phyloP scores from a whole-genome alignment of 768 basidiomycete genomes.

The Tricholomella constricta region DNA sequence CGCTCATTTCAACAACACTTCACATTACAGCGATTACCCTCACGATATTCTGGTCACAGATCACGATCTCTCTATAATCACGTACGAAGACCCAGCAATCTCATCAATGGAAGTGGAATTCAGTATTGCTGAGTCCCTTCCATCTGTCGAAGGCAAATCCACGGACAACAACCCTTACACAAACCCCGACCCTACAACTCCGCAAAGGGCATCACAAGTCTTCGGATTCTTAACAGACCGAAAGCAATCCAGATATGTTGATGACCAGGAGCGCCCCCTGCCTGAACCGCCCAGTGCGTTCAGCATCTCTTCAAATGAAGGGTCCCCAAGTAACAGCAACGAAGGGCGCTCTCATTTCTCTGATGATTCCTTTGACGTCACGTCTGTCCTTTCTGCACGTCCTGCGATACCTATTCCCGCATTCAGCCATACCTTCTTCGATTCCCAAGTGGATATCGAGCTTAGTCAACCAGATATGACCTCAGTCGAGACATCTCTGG shows the following conservation, averaged over 20 bases:
- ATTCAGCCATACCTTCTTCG: conserved; percentile 13
- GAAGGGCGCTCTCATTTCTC: conserved; percentile 30
- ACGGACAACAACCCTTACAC: conserved; percentile 32
- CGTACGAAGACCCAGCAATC: conserved; percentile 50
- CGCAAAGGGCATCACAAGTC: conserved; percentile 72
- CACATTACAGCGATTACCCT: conserved; percentile 27
- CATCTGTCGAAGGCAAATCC: conserved; percentile 24
- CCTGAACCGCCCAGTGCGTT: conserved; percentile 42
- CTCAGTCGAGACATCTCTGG: background rate
- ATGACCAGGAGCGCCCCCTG: conserved; percentile 39
- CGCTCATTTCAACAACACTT: conserved; percentile 37
- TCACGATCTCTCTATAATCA: conserved; percentile 45
- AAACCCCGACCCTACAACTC: conserved; percentile 46
- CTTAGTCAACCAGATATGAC: background rate
- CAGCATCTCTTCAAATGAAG: conserved; percentile 41
- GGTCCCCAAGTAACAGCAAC: conserved; percentile 16
- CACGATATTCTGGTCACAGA: conserved; percentile 47
- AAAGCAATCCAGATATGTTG: conserved; percentile 31
- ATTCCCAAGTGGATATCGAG: conserved; percentile 2
- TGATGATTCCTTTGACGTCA: conserved; percentile 24
- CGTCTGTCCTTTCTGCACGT: conserved; percentile 12
- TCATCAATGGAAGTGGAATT: conserved; percentile 79
- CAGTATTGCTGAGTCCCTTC: conserved; percentile 50
- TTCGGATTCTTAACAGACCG: conserved; percentile 69
- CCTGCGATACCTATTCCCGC: conserved; percentile 21